Percentiles rank a stretch among this genome's conserved stretches.
Conservation (phyloP, 106 monocot genomes). For the Dactylorhiza incarnata region DNA sequence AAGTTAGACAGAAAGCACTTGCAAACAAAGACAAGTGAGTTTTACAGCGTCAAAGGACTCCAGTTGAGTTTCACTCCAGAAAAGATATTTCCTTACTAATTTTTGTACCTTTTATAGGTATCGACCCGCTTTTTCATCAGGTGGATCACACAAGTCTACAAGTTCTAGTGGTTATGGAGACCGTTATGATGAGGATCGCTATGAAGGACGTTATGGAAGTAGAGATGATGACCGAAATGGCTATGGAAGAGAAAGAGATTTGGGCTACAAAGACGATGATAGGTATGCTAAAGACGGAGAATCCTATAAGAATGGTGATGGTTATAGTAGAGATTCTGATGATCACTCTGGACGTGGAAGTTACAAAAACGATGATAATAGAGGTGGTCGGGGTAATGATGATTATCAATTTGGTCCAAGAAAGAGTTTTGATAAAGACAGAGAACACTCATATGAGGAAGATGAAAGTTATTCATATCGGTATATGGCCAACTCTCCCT, state of each 20-base stretch:
- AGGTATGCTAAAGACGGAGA: constrained; percentile 47
- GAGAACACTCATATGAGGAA: constrained; percentile 55
- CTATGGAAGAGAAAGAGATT: constrained; percentile 61
- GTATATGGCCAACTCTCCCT: constrained; percentile 21
- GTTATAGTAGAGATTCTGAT: constrained; percentile 42
- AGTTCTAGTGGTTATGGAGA: constrained; percentile 53
- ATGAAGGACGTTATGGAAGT: constrained; percentile 40
- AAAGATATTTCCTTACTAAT: background rate
- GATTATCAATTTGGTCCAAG: constrained; percentile 50
- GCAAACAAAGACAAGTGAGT: constrained; percentile 75
- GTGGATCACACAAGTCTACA: constrained; percentile 37
- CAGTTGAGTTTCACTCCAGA: too few species aligned
- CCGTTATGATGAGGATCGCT: constrained; percentile 59
- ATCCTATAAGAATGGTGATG: constrained; percentile 41
- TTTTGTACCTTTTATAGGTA: constrained; percentile 24
- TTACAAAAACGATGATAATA: constrained; percentile 47
- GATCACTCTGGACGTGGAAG: constrained; percentile 40
- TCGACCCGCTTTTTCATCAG: constrained; percentile 38
- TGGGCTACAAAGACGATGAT: constrained; percentile 58
- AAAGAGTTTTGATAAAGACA: constrained; percentile 44
- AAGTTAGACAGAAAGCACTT: constrained; percentile 71
- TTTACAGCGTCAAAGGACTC: background rate
- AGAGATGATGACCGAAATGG: constrained; percentile 56
- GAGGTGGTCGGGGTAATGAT: constrained; percentile 37
- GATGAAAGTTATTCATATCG: constrained; percentile 61